phyloP scores from a whole-genome alignment of 1,284 basidiomycete species.

The Spongiforma sp. region DNA sequence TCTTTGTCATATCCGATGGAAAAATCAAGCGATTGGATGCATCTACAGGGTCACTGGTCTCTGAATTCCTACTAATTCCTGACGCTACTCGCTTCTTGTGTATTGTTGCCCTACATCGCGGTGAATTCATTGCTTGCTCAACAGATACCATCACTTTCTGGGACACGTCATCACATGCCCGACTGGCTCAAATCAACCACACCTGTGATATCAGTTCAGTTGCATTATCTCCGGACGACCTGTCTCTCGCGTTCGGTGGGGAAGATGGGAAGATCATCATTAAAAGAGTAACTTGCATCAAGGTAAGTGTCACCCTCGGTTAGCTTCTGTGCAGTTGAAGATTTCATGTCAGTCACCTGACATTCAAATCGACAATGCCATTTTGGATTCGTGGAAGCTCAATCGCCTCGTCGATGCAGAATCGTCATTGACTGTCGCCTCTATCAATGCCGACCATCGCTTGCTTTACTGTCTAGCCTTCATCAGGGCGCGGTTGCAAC shows the following conservation, averaged over 20 bases:
- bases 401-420: no score
- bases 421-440: no score
- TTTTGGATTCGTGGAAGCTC: no score
- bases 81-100: background rate
- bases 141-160: background rate
- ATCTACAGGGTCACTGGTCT: background rate
- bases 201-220: background rate
- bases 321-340: no score
- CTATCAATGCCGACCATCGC: background rate
- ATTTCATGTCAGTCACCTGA: no score
- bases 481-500: conserved; percentile 10
- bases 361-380: no score
- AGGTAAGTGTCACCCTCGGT: background rate
- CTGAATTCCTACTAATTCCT: background rate
- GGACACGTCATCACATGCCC: background rate
- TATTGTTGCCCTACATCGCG: background rate
- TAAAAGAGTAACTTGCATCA: background rate
- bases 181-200: background rate
- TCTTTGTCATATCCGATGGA: background rate
- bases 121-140: background rate
- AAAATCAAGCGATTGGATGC: background rate
- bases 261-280: background rate
- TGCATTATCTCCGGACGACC: background rate
- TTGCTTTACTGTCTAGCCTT: background rate
- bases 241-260: background rate